Conservation (phyloP, 1,139 yeast species). For the Suhomyces wounanorum region DNA sequence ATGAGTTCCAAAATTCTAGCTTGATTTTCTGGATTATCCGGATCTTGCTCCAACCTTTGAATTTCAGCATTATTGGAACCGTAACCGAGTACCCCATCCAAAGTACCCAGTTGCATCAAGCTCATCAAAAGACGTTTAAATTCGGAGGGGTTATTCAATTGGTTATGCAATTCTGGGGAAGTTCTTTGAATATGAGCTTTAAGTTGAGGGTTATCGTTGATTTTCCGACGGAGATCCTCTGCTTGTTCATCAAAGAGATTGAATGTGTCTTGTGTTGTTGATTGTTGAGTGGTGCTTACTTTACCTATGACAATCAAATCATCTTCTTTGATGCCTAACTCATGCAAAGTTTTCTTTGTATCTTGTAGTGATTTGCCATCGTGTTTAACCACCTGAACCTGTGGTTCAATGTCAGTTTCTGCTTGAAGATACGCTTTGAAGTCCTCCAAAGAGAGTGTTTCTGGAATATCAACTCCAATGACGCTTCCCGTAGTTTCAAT, state of each 20-base stretch:
- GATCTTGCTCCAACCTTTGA: conserved; percentile 54
- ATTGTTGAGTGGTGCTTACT: conserved; percentile 11
- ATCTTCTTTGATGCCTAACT: conserved; percentile 52
- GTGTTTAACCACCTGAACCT: conserved; percentile 48
- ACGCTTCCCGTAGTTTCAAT: conserved; percentile 33
- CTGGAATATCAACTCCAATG: conserved; percentile 58
- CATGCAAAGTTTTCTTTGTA: conserved; percentile 40
- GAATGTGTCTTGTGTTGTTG: conserved; percentile 6
- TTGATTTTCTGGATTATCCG: conserved; percentile 76
- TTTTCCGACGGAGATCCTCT: conserved; percentile 53
- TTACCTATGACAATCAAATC: conserved; percentile 52
- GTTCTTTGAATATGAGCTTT: conserved; percentile 34
- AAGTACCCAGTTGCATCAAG: conserved; percentile 21
- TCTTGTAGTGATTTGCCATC: conserved; percentile 47
- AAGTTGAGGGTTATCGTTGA: conserved; percentile 41
- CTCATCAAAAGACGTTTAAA: conserved; percentile 50
- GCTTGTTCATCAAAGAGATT: conserved; percentile 28
- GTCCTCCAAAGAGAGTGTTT: conserved; percentile 64
- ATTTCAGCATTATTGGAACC: conserved; percentile 48
- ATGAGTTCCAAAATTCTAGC: conserved; percentile 66
- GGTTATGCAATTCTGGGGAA: conserved; percentile 46
- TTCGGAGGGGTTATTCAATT: conserved; percentile 51
- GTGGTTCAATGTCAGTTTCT: conserved; percentile 59
- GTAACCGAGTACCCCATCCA: conserved; percentile 3
- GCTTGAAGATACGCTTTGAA: conserved; percentile 76